phyloP scores from a whole-genome alignment of 75 land plant species.

The Pinus albicaulis region DNA sequence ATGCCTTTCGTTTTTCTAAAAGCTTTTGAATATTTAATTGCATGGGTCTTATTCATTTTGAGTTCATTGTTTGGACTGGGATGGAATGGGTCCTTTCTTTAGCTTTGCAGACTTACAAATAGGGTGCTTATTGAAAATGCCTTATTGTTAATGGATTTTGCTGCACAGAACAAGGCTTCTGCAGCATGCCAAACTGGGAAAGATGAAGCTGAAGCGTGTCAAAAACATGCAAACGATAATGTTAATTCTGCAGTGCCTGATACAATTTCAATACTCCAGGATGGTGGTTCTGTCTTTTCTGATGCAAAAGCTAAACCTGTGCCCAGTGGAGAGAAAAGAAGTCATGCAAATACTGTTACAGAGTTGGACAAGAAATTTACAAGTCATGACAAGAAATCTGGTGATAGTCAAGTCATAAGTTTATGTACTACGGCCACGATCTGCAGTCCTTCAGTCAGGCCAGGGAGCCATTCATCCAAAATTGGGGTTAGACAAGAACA shows the following conservation, averaged over 20 bases:
- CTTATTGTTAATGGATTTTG: neutral
- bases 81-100: neutral
- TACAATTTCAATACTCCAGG: neutral
- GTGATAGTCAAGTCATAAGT: neutral
- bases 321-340: neutral
- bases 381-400: neutral
- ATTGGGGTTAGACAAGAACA: constrained; percentile 3
- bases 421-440: too few relatives aligned
- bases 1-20: too few relatives aligned
- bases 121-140: neutral
- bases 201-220: neutral
- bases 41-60: too few relatives aligned
- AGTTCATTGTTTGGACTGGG: neutral
- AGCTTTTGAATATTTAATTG: too few relatives aligned
- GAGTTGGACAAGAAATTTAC: neutral
- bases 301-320: constrained; percentile 2
- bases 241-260: neutral
- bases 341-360: neutral
- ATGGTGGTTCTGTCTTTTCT: neutral
- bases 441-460: neutral
- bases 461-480: neutral
- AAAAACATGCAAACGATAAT: neutral
- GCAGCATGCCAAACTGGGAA: neutral
- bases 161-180: neutral
- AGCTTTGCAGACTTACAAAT: neutral